Conservation (phyloP, 2,329 filamentous ascomycete species). For the Dothideomycetes sp. region DNA sequence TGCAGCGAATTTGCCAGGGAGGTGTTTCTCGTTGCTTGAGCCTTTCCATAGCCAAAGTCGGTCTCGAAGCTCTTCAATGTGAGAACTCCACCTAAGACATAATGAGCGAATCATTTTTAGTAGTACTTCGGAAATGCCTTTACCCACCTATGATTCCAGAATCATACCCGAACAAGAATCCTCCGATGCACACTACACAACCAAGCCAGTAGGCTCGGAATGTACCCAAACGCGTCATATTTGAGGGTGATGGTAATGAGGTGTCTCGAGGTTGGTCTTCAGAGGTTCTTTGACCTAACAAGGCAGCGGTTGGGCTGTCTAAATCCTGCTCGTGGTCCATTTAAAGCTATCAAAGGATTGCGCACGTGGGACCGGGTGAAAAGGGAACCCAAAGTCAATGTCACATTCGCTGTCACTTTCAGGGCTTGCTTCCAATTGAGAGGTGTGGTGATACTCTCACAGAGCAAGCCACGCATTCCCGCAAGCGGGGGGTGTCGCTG, state of each 20-base stretch:
- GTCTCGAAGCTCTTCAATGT: conserved; percentile 32
- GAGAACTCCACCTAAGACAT: conserved; percentile 29
- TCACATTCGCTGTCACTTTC: too few relatives aligned
- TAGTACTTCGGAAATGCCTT: conserved; percentile 9
- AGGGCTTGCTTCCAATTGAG: too few relatives aligned
- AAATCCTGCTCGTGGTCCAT: background rate
- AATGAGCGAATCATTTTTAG: background rate
- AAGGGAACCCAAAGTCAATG: too few relatives aligned
- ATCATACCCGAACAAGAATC: conserved; percentile 37
- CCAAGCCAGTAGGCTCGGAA: conserved; percentile 42
- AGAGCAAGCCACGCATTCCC: background rate
- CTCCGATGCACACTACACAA: conserved; percentile 40
- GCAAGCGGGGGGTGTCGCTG: background rate
- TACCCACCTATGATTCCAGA: conserved; percentile 31
- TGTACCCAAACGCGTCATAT: conserved; percentile 21
- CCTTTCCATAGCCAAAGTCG: conserved; percentile 31
- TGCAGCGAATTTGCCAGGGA: conserved; percentile 40
- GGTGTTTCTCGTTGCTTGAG: conserved; percentile 28
- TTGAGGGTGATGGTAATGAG: background rate
- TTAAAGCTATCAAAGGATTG: background rate
- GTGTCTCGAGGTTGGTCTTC: background rate
- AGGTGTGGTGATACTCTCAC: too few relatives aligned
- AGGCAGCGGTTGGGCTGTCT: background rate
- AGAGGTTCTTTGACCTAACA: background rate
- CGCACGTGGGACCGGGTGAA: background rate